Conservation (phyloP, 192 early-diverging fungal species). For the Coemansia sp. region DNA sequence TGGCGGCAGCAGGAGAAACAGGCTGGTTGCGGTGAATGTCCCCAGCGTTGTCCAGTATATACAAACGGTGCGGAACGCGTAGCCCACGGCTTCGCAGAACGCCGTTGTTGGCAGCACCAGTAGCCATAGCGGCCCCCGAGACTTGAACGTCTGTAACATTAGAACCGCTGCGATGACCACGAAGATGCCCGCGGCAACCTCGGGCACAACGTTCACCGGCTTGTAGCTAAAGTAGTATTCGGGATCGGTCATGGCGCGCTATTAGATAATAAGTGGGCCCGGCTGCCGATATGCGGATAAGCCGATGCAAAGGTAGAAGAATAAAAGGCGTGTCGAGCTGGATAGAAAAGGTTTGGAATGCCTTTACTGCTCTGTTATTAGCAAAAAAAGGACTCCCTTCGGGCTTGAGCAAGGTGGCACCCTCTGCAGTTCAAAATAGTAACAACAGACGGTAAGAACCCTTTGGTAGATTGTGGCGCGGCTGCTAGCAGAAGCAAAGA, state of each 20-base stretch:
- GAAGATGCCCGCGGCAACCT: conserved; percentile 17
- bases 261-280: neutral
- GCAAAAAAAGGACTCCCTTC: no score
- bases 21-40: conserved; percentile 26
- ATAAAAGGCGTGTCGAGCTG: no score
- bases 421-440: neutral
- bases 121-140: conserved; percentile 18
- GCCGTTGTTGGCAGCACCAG: conserved; percentile 38
- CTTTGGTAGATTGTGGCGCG: neutral
- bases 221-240: conserved; percentile 26
- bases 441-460: no score
- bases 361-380: neutral
- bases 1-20: conserved; percentile 47
- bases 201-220: conserved; percentile 34
- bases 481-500: neutral
- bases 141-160: conserved; percentile 10
- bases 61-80: conserved; percentile 32
- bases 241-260: conserved; percentile 4
- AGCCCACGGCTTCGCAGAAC: conserved; percentile 37
- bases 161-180: neutral
- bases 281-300: neutral
- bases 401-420: no score
- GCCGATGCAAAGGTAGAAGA: no score
- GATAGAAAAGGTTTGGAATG: no score
- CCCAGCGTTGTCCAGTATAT: conserved; percentile 34